Conservation (phyloP, 2,329 filamentous ascomycete genomes). For the Curvularia lunata region DNA sequence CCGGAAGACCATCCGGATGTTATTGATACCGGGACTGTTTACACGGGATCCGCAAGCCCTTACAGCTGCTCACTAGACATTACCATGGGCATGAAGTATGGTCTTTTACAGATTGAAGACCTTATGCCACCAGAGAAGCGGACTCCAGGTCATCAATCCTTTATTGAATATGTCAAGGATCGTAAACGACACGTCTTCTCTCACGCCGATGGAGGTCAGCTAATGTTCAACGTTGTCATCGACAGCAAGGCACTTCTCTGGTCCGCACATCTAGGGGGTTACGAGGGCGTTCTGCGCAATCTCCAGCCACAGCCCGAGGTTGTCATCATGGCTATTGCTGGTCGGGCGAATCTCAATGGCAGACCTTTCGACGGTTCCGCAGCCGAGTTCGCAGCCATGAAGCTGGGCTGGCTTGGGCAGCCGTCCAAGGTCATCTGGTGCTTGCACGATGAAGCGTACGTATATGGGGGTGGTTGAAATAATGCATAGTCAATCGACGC, state of each 20-base stretch:
- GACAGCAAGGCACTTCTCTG: not conserved
- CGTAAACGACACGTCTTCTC: conserved; percentile 1
- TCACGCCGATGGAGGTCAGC: conserved; percentile 11
- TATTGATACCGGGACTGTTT: conserved; percentile 5
- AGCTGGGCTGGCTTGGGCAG: conserved; percentile 5
- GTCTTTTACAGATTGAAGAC: conserved; percentile 5
- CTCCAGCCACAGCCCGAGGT: conserved; percentile 16
- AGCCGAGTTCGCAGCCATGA: conserved; percentile 9
- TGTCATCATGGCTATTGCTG: conserved; percentile 7
- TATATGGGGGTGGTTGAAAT: no score
- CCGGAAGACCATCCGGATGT: not conserved
- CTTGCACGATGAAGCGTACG: conserved; percentile 17
- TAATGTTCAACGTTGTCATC: conserved; percentile 14
- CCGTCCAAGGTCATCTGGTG: conserved; percentile 18
- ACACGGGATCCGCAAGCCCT: conserved; percentile 3
- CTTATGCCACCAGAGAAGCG: conserved; percentile 2
- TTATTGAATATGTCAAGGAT: conserved; percentile 5
- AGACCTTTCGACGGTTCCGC: conserved; percentile 9
- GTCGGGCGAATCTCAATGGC: conserved; percentile 12
- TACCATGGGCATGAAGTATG: conserved; percentile 8
- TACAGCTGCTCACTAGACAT: conserved; percentile 14
- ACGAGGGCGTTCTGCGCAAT: conserved; percentile 10
- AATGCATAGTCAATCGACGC: no score
- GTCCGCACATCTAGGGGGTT: conserved; percentile 13
- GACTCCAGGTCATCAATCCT: conserved; percentile 7